Evolutionary conservation across 306 rosid genomes (phyloP), one percentile per base, ranked within the genome.

Genomic region (Lupinus albus): DNA sequence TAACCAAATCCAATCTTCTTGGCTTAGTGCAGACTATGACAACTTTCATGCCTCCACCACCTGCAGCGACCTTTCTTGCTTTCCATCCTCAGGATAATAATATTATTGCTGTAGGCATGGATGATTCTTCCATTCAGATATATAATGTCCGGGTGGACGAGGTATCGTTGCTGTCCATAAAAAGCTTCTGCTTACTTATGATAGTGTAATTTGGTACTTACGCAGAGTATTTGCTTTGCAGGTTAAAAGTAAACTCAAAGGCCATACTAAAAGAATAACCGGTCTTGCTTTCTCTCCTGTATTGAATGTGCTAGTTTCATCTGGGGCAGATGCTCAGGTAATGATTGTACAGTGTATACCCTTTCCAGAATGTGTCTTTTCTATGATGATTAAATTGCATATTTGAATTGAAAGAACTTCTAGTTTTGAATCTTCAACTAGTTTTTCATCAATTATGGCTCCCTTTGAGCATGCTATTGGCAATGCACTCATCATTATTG

Each of bases 321-420:
- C 98, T 6, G 98, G 98, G 80, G 96, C 98, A 8, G 98, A 92
- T 77, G 89, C 95, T 67, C 98, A 92, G 98, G 98, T 92, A 55
- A 65, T 75, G 35, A 18, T 68, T 64, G 63, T 52, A 45, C 7
- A 4, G 4, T 38, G 45, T 61, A 53, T 16, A 70, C 41, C 7
- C 69, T 74, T 60, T 69, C 56, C 48, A 33, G 10, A 57, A 35
- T 62, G 36, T 21, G 35, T 39, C 33, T 70, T 63, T 12, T 36
- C 32, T 64, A 62, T 16, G 67, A 62, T 16, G 67, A 57, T 46
- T 60, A 41, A 51, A 71, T 45, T 45, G 51, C 30, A 25, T 25
- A 25, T 25, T 25, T 25, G 30, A 3, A 25, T 2, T 25, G 30
- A 25, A 11, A 14, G 32, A 32, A 49, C 47, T 38, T n/a, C 2